phyloP scores from a whole-genome alignment of 225 moss, liverwort and hornwort genomes.

The Marchantia paleacea region DNA sequence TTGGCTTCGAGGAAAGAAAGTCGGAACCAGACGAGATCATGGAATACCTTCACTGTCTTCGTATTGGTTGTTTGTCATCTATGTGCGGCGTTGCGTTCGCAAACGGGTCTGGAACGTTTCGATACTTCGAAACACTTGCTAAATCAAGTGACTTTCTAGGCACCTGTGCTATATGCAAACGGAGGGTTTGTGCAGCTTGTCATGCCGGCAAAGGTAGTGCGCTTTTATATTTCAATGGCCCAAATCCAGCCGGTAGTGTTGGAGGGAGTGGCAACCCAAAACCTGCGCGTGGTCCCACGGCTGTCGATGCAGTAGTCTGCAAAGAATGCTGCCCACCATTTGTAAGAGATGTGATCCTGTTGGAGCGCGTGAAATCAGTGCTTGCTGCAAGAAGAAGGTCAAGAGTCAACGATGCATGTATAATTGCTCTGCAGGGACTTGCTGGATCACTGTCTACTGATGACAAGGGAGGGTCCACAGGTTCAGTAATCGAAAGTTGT shows the following conservation, averaged over 20 bases:
- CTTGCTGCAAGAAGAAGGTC: conserved; percentile 58
- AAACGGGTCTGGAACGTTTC: conserved; percentile 43
- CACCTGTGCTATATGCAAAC: conserved; percentile 51
- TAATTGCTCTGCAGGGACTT: conserved; percentile 54
- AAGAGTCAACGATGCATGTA: conserved; percentile 73
- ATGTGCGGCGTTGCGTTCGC: conserved; percentile 57
- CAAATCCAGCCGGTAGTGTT: conserved; percentile 11
- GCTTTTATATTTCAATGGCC: conserved; percentile 27
- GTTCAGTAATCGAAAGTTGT: conserved; percentile 40
- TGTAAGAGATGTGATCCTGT: conserved; percentile 54
- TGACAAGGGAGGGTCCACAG: conserved; percentile 26
- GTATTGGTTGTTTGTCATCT: conserved; percentile 56
- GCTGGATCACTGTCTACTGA: conserved; percentile 36
- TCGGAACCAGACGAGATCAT: conserved; percentile 27
- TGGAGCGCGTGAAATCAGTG: conserved; percentile 56
- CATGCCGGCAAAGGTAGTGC: conserved; percentile 51
- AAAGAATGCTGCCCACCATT: conserved; percentile 68
- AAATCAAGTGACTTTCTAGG: conserved; percentile 33
- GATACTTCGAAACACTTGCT: conserved; percentile 38
- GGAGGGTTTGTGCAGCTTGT: conserved; percentile 64
- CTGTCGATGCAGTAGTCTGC: conserved; percentile 35
- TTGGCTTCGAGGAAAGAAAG: conserved; percentile 45
- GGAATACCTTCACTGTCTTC: conserved; percentile 49
- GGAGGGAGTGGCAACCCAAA: conserved; percentile 29
- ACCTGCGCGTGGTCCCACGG: conserved; percentile 40